A percentile compares a stretch with the other conserved stretches of the same genome.
Evolutionary conservation across 768 basidiomycete species (phyloP).

Genomic region (Auriscalpium vulgare): DNA sequence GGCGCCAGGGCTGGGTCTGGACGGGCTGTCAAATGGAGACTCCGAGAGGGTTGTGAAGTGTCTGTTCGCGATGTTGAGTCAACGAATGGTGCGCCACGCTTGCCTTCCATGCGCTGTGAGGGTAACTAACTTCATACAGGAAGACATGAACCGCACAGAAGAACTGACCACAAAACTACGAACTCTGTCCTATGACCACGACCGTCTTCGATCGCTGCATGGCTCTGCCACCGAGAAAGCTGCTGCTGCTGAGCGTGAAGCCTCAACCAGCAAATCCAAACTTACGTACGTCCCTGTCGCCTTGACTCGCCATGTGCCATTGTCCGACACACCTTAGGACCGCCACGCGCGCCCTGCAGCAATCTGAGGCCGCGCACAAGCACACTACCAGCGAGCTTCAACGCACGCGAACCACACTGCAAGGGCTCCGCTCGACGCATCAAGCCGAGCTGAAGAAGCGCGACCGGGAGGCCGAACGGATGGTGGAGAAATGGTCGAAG

Average conservation of each 20-base stretch:
- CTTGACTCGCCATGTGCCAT: not conserved
- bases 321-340: conserved; percentile 24
- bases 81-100: conserved; percentile 56
- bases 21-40: conserved; percentile 49
- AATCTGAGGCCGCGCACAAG: conserved; percentile 60
- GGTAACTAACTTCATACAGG: conserved; percentile 23
- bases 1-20: conserved; percentile 58
- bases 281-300: conserved; percentile 44
- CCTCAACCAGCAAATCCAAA: conserved; percentile 63
- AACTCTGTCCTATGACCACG: conserved; percentile 75
- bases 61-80: conserved; percentile 65
- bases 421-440: conserved; percentile 61
- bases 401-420: conserved; percentile 60
- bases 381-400: conserved; percentile 64
- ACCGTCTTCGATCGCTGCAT: conserved; percentile 64
- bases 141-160: conserved; percentile 77
- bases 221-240: conserved; percentile 47
- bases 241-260: conserved; percentile 73
- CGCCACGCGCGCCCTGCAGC: conserved; percentile 44
- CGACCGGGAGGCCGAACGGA: conserved; percentile 72
- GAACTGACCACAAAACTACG: conserved; percentile 66
- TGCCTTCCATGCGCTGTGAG: not conserved
- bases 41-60: conserved; percentile 61
- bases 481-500: conserved; percentile 68
- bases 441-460: conserved; percentile 70